phyloP scores from a whole-genome alignment of 768 basidiomycete genomes.

The Xanthoconium stramineum region DNA sequence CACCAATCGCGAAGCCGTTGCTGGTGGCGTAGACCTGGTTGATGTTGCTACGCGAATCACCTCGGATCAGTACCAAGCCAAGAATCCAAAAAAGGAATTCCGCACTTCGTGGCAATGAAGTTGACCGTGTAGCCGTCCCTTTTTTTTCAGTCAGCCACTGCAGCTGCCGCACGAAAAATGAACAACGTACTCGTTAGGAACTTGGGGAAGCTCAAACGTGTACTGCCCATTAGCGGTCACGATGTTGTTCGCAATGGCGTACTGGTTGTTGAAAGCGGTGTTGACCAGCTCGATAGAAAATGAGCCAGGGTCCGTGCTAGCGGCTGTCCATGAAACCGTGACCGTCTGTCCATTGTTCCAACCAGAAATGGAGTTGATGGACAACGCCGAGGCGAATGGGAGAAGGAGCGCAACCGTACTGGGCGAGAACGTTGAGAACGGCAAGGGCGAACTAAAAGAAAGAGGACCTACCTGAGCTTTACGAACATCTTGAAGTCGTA shows the following conservation, averaged over 20 bases:
- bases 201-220: constrained; percentile 43
- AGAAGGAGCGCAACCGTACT: constrained; percentile 46
- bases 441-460: fast-evolving
- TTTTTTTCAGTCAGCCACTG: neutral
- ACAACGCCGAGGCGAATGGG: constrained; percentile 44
- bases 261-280: constrained; percentile 46
- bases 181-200: constrained; percentile 41
- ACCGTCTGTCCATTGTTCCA: constrained; percentile 31
- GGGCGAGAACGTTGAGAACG: neutral
- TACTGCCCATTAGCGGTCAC: neutral
- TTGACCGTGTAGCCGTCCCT: constrained; percentile 50
- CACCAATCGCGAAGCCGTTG: constrained; percentile 42
- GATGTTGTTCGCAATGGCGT: constrained; percentile 57
- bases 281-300: constrained; percentile 51
- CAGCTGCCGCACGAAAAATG: neutral
- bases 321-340: constrained; percentile 47
- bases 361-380: constrained; percentile 36
- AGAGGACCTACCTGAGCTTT: constrained; percentile 41
- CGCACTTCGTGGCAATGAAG: constrained; percentile 43
- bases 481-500: constrained; percentile 45
- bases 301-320: constrained; percentile 36
- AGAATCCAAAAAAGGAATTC: neutral
- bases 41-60: constrained; percentile 35
- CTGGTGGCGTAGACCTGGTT: constrained; percentile 41
- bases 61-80: neutral